These are phyloP conservation scores for Brettanomyces custersianus DNA, from an alignment of 805 yeast genomes.

Conservation along the genomic window DNA sequence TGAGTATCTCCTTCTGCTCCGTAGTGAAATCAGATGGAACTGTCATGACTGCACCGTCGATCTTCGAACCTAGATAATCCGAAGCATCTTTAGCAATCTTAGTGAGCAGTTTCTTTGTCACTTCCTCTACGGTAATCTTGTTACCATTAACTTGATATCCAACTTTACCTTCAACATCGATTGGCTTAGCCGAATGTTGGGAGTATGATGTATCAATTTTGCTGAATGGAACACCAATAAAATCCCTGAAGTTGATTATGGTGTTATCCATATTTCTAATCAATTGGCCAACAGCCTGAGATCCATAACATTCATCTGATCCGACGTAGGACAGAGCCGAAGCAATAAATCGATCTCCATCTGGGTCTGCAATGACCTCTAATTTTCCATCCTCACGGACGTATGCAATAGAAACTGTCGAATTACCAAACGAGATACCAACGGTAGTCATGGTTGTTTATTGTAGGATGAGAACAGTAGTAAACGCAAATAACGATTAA, in stretches of 20 bases:
- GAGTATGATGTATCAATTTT: slow-evolving; percentile 61
- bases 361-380: slow-evolving; percentile 97
- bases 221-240: slow-evolving; percentile 65
- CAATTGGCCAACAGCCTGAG: slow-evolving; percentile 88
- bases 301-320: slow-evolving; percentile 93
- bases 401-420: slow-evolving; percentile 89
- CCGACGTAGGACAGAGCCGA: slow-evolving; percentile 88
- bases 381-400: slow-evolving; percentile 81
- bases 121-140: slow-evolving; percentile 63
- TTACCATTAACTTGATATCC: slow-evolving; percentile 58
- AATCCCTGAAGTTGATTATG: slow-evolving; percentile 87
- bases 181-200: slow-evolving; percentile 58
- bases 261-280: slow-evolving; percentile 86
- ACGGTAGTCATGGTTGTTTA: slow-evolving; percentile 56
- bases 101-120: slow-evolving; percentile 72
- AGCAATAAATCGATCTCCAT: slow-evolving; percentile 96
- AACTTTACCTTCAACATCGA: slow-evolving; percentile 53
- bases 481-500: background rate
- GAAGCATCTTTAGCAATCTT: slow-evolving; percentile 83
- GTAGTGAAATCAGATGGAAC: slow-evolving; percentile 84
- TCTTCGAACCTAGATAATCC: slow-evolving; percentile 76
- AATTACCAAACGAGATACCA: slow-evolving; percentile 95
- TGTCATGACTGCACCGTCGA: slow-evolving; percentile 79
- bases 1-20: slow-evolving; percentile 58
- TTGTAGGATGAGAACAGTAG: no score